Evolutionary conservation across 148 eudicot genomes (phyloP), one percentile per base, ranked within the genome.

Genomic region (Dianthus caryophyllus): DNA sequence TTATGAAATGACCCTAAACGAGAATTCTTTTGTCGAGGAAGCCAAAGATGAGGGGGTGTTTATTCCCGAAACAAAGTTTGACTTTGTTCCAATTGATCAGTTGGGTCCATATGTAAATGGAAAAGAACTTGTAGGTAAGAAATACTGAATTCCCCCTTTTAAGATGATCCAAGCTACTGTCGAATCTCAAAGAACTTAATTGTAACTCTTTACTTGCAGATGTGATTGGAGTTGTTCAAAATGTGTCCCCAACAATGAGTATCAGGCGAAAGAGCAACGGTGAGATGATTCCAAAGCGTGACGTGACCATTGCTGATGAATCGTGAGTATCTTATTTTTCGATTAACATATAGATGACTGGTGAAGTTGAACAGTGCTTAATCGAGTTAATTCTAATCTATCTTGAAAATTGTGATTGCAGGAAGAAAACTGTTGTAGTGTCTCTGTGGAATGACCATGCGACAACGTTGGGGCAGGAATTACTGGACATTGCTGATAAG

Each of bases 1-100:
- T 73, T 95, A 95, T 77, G 99, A 95, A 67, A 90, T 95, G 99
- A 95, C 84, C 21, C 68, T 90, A 20, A 95, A 90, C 77, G 99
- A 95, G 61, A 65, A 81, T 61, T 90, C 99, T 31, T 69, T 71
- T 66, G 96, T 95, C 30, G 99, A 88, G 76, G 97, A 88, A 76
- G 93, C 82, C 9, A 75, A 71, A 68, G 85, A 81, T 65, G 99
- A 90, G 79, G 85, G 69, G 0, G 65, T 82, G 21, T 82, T 70
- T 65, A 83, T 95, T 59, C 99, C 99, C 36, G 94, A 90, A 75
- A 78, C 85, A 58, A 85, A 82, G 72, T 95, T 88, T 70, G 82
- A 84, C 74, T 95, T 95, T 84, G 83, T 90, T 63, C 91, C 91
- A 2, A 90, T 95, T 78, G 99, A 95, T 84, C 87, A 90, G 64